Evolutionary conservation across 2,329 filamentous ascomycete genomes (phyloP).

Genomic region (Verticillium klebahnii): DNA sequence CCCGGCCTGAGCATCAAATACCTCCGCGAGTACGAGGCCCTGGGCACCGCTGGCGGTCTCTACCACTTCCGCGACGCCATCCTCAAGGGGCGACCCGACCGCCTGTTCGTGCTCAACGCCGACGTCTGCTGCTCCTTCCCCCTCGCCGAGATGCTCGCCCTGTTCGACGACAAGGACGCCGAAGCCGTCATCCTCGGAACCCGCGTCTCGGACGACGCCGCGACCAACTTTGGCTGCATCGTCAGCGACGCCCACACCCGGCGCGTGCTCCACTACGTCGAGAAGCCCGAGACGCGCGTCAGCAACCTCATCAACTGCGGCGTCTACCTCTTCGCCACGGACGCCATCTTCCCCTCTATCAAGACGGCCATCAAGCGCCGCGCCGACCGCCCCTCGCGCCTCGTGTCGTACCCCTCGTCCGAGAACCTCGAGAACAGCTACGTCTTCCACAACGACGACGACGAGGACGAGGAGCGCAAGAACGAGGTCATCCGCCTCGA

Average conservation of each 20-base stretch:
- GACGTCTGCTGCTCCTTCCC: conserved; percentile 99
- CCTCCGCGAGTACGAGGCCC: conserved; percentile 92
- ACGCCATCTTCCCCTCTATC: conserved; percentile 95
- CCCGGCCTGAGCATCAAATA: conserved; percentile 89
- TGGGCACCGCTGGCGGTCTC: conserved; percentile 91
- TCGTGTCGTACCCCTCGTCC: conserved; percentile 92
- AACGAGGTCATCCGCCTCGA: conserved; percentile 90
- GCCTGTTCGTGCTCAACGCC: conserved; percentile 95
- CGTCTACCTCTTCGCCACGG: conserved; percentile 94
- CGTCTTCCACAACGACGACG: conserved; percentile 41
- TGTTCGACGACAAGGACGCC: conserved; percentile 92
- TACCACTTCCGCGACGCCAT: conserved; percentile 99
- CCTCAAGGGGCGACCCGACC: conserved; percentile 89
- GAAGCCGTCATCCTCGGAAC: conserved; percentile 96
- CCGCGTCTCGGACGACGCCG: conserved; percentile 82
- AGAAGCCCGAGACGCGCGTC: conserved; percentile 97
- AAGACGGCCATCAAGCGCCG: conserved; percentile 92
- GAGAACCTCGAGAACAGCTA: conserved; percentile 77
- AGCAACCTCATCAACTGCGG: conserved; percentile 99
- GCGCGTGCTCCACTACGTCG: conserved; percentile 96
- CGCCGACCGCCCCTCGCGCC: conserved; percentile 74
- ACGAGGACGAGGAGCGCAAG: conserved; percentile 72
- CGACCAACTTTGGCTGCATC: conserved; percentile 96
- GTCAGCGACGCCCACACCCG: conserved; percentile 91
- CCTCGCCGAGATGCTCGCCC: conserved; percentile 87